Evolutionary conservation across 2,329 filamentous ascomycete genomes (phyloP).

Genomic region (Sporothrix pseudoabietina): DNA sequence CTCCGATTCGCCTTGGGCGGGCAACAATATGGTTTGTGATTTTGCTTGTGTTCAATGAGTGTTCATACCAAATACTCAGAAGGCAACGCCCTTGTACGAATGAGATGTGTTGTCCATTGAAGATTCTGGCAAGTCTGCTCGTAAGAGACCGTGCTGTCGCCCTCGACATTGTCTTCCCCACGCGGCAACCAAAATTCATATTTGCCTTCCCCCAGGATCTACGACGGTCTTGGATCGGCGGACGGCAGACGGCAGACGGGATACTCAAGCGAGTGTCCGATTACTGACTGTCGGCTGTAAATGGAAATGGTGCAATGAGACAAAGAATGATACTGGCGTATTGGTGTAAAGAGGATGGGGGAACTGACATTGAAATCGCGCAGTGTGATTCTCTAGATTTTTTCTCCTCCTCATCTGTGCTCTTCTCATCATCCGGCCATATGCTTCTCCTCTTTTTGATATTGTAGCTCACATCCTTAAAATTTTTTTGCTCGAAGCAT

Average conservation of each 20-base stretch:
- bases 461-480: background rate
- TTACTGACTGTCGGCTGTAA: background rate
- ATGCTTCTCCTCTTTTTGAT: background rate
- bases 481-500: background rate
- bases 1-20: background rate
- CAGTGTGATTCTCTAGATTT: background rate
- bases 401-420: background rate
- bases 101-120: background rate
- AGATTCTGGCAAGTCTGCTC: slow-evolving; percentile 14
- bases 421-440: background rate
- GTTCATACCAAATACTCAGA: background rate
- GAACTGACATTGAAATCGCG: slow-evolving; percentile 1
- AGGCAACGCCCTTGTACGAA: background rate
- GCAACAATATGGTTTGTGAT: background rate
- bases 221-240: background rate
- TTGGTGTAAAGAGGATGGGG: background rate
- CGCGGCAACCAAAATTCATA: background rate
- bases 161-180: background rate
- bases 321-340: background rate
- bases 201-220: background rate
- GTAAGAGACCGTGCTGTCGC: background rate
- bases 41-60: background rate
- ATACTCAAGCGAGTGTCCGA: background rate
- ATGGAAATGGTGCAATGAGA: background rate
- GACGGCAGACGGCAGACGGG: background rate